Percentiles rank a stretch among this genome's conserved stretches.
Conservation (phyloP, 2,329 filamentous ascomycete genomes). For the Camptophora hylomeconis region DNA sequence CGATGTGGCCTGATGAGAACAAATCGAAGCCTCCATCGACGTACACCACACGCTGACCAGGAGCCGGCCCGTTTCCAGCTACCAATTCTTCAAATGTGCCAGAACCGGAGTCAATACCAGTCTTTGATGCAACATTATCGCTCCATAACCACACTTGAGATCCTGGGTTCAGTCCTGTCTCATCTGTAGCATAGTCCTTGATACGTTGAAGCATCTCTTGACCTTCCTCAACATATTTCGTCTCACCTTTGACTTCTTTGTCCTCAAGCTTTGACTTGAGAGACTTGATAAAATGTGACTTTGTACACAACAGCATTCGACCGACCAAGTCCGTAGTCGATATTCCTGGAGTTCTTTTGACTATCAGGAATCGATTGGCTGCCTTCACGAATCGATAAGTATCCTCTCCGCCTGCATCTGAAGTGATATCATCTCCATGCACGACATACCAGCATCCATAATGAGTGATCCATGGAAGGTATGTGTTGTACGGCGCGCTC, state of each 20-base stretch:
- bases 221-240: slow-evolving; percentile 53
- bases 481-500: slow-evolving; percentile 86
- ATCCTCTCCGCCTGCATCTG: slow-evolving; percentile 83
- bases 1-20: slow-evolving; percentile 93
- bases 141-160: slow-evolving; percentile 79
- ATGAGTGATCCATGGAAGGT: slow-evolving; percentile 83
- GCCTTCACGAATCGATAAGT: slow-evolving; percentile 97
- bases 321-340: slow-evolving; percentile 97
- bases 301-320: slow-evolving; percentile 93
- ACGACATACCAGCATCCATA: slow-evolving; percentile 94
- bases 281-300: slow-evolving; percentile 79
- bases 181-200: slow-evolving; percentile 74
- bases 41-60: slow-evolving; percentile 78
- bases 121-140: slow-evolving; percentile 22
- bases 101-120: slow-evolving; percentile 39
- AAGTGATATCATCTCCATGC: slow-evolving; percentile 94
- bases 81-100: slow-evolving; percentile 58
- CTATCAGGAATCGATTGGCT: slow-evolving; percentile 86
- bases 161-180: slow-evolving; percentile 64
- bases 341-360: slow-evolving; percentile 90
- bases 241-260: slow-evolving; percentile 52
- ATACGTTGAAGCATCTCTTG: slow-evolving; percentile 64
- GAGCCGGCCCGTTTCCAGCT: slow-evolving; percentile 54
- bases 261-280: slow-evolving; percentile 57
- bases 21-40: slow-evolving; percentile 95